A percentile compares a stretch with the other conserved stretches of the same genome.
Conservation (phyloP, 371 early-diverging fungal genomes). For the Syncephalastrum contaminatum region DNA sequence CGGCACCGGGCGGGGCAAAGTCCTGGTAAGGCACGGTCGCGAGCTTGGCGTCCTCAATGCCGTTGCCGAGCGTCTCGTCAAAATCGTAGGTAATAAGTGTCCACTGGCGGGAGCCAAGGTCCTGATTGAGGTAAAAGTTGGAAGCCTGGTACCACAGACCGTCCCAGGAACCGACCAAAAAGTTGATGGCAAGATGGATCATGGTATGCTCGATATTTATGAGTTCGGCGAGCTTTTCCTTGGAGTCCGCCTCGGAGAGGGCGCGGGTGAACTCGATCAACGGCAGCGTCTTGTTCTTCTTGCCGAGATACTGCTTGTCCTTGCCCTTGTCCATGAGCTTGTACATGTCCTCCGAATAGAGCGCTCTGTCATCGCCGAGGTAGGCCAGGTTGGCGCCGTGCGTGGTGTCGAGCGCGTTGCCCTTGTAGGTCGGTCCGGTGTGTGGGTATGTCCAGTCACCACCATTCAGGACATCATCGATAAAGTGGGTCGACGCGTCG, state of each 20-base stretch:
- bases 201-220: conserved; percentile 25
- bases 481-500: conserved; percentile 49
- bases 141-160: conserved; percentile 46
- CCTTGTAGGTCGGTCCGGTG: conserved; percentile 42
- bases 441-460: conserved; percentile 28
- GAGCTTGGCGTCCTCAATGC: conserved; percentile 30
- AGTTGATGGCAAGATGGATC: conserved; percentile 47
- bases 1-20: conserved; percentile 27
- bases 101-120: conserved; percentile 42
- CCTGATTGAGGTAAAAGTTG: conserved; percentile 49
- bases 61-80: conserved; percentile 53
- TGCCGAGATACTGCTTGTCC: conserved; percentile 18
- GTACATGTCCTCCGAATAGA: conserved; percentile 39
- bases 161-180: conserved; percentile 50
- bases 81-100: conserved; percentile 52
- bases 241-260: conserved; percentile 28
- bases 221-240: conserved; percentile 34
- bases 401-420: conserved; percentile 28
- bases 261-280: conserved; percentile 31
- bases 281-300: conserved; percentile 19
- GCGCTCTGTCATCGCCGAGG: conserved; percentile 37
- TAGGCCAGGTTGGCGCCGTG: conserved; percentile 38
- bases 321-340: conserved; percentile 38
- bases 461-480: conserved; percentile 37
- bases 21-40: conserved; percentile 30